Percentiles rank a stretch among this genome's conserved stretches.
These are phyloP conservation scores for Tanacetum coccineum DNA, from an alignment of 129 eudicot genomes.

Conservation along the genomic window DNA sequence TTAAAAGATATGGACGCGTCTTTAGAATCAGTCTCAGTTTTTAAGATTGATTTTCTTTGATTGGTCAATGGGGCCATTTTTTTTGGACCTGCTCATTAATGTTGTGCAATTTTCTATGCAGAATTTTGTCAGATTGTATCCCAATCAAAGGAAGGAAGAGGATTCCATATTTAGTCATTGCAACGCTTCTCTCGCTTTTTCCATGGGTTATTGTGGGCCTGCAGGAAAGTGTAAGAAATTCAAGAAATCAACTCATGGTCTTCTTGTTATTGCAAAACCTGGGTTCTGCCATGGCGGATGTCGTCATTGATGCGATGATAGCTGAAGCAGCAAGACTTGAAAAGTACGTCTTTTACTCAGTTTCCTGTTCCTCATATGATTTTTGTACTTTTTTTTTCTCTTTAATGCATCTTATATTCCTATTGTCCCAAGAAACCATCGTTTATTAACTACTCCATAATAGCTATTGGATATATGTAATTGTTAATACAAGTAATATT, in stretches of 20 bases:
- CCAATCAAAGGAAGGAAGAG: conserved; percentile 88
- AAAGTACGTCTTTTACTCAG: conserved; percentile 42
- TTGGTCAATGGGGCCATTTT: conserved; percentile 8
- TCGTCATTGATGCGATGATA: conserved; percentile 97
- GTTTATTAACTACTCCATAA: neutral
- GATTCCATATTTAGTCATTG: conserved; percentile 76
- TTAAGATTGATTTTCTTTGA: neutral
- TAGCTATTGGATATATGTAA: neutral
- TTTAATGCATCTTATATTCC: neutral
- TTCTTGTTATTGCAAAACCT: conserved; percentile 75
- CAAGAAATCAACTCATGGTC: conserved; percentile 57
- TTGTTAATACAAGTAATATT: neutral
- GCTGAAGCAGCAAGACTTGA: conserved; percentile 94
- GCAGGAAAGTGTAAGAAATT: conserved; percentile 53
- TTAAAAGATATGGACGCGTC: neutral
- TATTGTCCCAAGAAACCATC: neutral
- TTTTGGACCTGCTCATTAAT: conserved; percentile 7
- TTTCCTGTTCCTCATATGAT: neutral
- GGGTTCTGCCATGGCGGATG: conserved; percentile 99
- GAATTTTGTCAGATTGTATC: conserved; percentile 90
- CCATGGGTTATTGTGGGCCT: conserved; percentile 84
- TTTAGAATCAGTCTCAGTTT: no score
- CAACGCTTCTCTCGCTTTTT: conserved; percentile 72
- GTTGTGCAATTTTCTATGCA: conserved; percentile 35
- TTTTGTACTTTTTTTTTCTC: neutral